A percentile compares a stretch with the other conserved stretches of the same genome.
These are phyloP conservation scores for Podospora pseudoanserina DNA, from an alignment of 495 filamentous ascomycete genomes.

Conservation along the genomic window DNA sequence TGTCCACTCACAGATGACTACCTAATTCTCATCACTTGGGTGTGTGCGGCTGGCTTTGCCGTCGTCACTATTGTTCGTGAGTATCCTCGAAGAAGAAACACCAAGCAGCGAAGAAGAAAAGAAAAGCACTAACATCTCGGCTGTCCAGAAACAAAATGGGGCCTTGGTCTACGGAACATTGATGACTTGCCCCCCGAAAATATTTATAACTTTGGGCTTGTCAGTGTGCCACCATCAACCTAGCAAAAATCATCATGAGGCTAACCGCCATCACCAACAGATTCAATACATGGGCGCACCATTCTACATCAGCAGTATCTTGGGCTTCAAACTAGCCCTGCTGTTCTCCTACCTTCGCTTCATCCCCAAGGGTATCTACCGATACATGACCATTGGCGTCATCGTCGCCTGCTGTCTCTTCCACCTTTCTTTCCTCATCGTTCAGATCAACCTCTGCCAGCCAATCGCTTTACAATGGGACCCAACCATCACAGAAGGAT, in stretches of 20 bases:
- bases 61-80: constrained; percentile 31
- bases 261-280: constrained; percentile 20
- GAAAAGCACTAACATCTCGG: neutral
- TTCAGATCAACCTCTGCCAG: constrained; percentile 44
- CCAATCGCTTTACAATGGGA: constrained; percentile 51
- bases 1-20: constrained; percentile 34
- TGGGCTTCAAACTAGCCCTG: constrained; percentile 53
- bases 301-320: constrained; percentile 43
- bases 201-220: constrained; percentile 38
- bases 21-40: constrained; percentile 38
- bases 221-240: constrained; percentile 16
- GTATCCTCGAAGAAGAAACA: constrained; percentile 1
- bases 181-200: constrained; percentile 35
- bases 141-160: constrained; percentile 41
- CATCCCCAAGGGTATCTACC: constrained; percentile 41
- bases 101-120: neutral
- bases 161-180: constrained; percentile 34
- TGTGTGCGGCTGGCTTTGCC: constrained; percentile 31
- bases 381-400: constrained; percentile 32
- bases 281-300: constrained; percentile 41
- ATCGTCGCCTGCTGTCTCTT: constrained; percentile 35
- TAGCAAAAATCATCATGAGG: neutral
- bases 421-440: constrained; percentile 34
- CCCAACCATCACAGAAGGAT: constrained; percentile 30
- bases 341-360: constrained; percentile 50